Base-by-base conservation (phyloP, 176 grass and related monocot genomes). In the Lolium rigidum region DNA sequence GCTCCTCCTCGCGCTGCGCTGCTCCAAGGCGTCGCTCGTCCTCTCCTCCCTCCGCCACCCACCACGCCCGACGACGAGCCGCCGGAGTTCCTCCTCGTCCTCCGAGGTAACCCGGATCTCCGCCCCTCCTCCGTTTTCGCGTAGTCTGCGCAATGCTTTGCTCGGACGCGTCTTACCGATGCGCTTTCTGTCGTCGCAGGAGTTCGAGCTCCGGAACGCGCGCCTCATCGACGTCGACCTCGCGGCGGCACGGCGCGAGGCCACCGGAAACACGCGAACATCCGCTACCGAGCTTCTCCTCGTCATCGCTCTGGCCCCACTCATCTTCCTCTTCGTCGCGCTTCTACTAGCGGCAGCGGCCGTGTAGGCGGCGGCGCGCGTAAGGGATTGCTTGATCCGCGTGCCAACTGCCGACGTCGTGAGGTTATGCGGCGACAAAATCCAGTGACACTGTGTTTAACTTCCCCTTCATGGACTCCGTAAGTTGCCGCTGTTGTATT, bases 21-120 rank as follows among this genome's bases (percentile, higher is more conserved):
- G 84, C 74, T 70, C 80, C 56, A 83, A 80, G 66, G 89, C 84
- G 24, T 79, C 57, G 18, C 80, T 87, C 74, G 47, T 87, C 65
- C 65, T 90, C 84, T 77, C 84, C 80, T 90, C 89, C 18, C 89
- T 90, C 84, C 80, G 84, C 74, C 80, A 39, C 2, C 56, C 47
- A 21, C 11, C 60, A 10, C 80, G 84, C 22, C 7, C 74, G n/a
- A 50, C 54, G 79, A 15, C 54, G 44, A 35, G n/a, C 10, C 55
- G 35, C 26, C 47, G 55, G 37, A 64, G 46, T 21, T 57, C 66
- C 35, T 65, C 37, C 35, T 18, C 47, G 24, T 18, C 84, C 13
- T 18, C 84, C 13, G 50, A 1, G 79, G 88, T 90, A 71, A 78
- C 0, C 24, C 11, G 48, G 46, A 11, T 35, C 17, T 5, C 9